Base-by-base conservation (phyloP, 164 flowering plant genomes). In the Magnolia officinalis region DNA sequence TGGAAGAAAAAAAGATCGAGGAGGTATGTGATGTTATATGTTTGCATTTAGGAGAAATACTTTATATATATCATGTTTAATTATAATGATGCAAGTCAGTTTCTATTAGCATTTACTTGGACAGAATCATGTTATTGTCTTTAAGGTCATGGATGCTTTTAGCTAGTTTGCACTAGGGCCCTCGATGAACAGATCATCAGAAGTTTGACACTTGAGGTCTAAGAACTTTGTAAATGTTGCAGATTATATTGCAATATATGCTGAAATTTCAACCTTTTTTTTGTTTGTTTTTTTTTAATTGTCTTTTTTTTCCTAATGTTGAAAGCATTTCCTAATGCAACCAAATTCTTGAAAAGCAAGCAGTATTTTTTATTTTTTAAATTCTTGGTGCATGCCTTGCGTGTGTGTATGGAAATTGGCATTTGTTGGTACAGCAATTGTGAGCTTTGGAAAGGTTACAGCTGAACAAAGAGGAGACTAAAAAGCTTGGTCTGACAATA, bases 391-490 rank as follows among this genome's bases (percentile, higher is more conserved):
- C 19, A 11, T 29, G 50, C 29, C 29, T 19, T 68, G 5, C 13
- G 1, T 29, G 29, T 13, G 29, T 37, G 45, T 29, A 29, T 37
- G 14, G 8, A 11, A 18, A 14, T 18, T 37, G 18, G 50, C 5
- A 20, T 65, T 59, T 65, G 65, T 14, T 63, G 71, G 14, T 80
- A 72, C 74, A 94, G 97, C 91, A 50, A 74, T 96, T 83, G 98
- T 96, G 81, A 96, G 98, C 89, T 96, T 96, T 82, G 98, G 98
- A 72, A 86, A 88, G 83, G 89, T 94, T 77, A 78, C 92, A 58
- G 63, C 83, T 74, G 91, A 89, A 75, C 93, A 93, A 76, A 90
- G 76, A 37, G 78, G 91, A 73, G 49, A 85, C 83, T 81, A 88
- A 79, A 75, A 88, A 87, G 75, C 84, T 78, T 86, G 97, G 90